Evolutionary conservation across 192 early-diverging fungal species (phyloP).

Genomic region (Thamnidium elegans): DNA sequence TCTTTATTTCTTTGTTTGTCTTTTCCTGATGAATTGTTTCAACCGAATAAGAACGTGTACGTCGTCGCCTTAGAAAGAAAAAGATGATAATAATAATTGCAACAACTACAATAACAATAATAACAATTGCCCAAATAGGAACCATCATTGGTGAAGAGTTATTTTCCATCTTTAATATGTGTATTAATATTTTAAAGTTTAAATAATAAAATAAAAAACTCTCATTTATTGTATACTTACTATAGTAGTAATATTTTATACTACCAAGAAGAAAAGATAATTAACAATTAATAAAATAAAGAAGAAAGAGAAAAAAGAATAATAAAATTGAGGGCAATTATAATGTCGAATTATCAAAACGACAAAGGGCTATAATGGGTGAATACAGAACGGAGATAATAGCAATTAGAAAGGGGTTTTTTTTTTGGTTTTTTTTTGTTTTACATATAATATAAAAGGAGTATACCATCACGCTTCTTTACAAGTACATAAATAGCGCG

Average conservation of each 20-base stretch:
- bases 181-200: no score
- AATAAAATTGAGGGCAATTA: not conserved
- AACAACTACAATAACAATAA: conserved; percentile 10
- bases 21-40: not conserved
- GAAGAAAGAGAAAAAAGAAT: not conserved
- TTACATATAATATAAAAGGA: not conserved
- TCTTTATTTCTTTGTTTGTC: no score
- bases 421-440: no score
- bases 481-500: no score
- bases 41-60: not conserved
- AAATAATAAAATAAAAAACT: conserved; percentile 4
- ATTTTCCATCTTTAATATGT: not conserved
- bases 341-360: no score
- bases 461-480: conserved; percentile 1
- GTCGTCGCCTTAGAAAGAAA: not conserved
- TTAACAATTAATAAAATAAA: not conserved
- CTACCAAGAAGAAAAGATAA: not conserved
- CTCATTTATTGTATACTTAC: not conserved
- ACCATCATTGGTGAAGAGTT: not conserved
- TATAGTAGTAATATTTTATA: no score
- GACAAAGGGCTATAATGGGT: not conserved
- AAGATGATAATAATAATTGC: not conserved
- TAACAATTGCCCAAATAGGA: conserved; percentile 14
- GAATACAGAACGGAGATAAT: conserved; percentile 1
- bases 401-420: not conserved